Conservation (phyloP, 768 basidiomycete species). For the Boletus coccyginus region DNA sequence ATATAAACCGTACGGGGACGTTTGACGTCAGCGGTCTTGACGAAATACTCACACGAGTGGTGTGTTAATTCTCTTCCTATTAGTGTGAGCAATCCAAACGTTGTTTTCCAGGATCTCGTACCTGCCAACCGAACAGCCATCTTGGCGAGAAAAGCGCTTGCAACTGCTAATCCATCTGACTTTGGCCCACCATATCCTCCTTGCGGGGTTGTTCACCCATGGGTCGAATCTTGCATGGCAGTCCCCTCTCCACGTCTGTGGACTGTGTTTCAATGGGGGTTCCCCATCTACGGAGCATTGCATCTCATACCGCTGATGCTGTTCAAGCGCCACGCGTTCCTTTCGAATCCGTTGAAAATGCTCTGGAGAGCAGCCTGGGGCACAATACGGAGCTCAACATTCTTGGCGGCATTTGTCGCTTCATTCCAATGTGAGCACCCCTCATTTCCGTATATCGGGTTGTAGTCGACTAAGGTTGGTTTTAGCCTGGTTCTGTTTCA, state of each 20-base stretch:
- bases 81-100: neutral
- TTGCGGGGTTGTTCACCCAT: conserved; percentile 80
- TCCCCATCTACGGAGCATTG: conserved; percentile 82
- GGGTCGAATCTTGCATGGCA: conserved; percentile 47
- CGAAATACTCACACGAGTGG: conserved; percentile 46
- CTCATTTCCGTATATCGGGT: neutral
- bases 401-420: conserved; percentile 79
- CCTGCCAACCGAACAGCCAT: conserved; percentile 49
- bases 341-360: conserved; percentile 63
- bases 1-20: conserved; percentile 54
- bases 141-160: conserved; percentile 40
- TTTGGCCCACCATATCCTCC: conserved; percentile 53
- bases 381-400: conserved; percentile 80
- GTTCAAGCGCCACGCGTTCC: conserved; percentile 70
- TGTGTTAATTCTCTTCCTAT: conserved; percentile 25
- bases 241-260: conserved; percentile 61
- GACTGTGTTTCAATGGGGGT: conserved; percentile 79
- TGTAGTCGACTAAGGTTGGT: neutral
- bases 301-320: conserved; percentile 86
- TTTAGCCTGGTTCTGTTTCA: conserved; percentile 63
- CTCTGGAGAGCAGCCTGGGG: conserved; percentile 64
- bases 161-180: conserved; percentile 33
- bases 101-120: conserved; percentile 49
- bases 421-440: conserved; percentile 71
- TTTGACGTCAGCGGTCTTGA: conserved; percentile 61